Conservation (phyloP, 148 eudicot species). For the Silene latifolia region DNA sequence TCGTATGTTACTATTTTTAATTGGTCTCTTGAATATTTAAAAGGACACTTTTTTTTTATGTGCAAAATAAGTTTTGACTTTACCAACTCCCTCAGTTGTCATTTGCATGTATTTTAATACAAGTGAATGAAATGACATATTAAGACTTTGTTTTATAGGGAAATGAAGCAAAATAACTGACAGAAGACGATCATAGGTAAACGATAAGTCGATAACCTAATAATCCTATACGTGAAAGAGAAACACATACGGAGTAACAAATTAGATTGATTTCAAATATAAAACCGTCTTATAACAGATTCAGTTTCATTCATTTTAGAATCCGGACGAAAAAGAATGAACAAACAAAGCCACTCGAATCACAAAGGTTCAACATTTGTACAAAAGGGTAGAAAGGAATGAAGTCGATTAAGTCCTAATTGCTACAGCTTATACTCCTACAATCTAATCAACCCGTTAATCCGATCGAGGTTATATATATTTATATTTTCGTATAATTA, state of each 20-base stretch:
- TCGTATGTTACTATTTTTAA: no score
- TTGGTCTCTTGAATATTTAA: no score
- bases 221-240: background rate
- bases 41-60: background rate
- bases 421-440: slow-evolving; percentile 16
- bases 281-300: background rate
- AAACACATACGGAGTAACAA: no score
- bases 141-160: no score
- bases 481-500: background rate
- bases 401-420: background rate
- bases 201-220: no score
- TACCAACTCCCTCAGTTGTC: background rate
- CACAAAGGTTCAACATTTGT: background rate
- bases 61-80: background rate
- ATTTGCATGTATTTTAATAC: no score
- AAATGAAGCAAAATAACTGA: no score
- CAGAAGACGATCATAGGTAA: no score
- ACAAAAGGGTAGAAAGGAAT: background rate
- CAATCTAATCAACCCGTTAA: background rate
- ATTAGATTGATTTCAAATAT: background rate
- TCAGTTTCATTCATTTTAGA: background rate
- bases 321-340: background rate
- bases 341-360: background rate
- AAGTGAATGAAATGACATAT: no score
- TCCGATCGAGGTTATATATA: background rate